Evolutionary conservation across 1,284 basidiomycete species (phyloP).

Genomic region (Puccinia polysora): DNA sequence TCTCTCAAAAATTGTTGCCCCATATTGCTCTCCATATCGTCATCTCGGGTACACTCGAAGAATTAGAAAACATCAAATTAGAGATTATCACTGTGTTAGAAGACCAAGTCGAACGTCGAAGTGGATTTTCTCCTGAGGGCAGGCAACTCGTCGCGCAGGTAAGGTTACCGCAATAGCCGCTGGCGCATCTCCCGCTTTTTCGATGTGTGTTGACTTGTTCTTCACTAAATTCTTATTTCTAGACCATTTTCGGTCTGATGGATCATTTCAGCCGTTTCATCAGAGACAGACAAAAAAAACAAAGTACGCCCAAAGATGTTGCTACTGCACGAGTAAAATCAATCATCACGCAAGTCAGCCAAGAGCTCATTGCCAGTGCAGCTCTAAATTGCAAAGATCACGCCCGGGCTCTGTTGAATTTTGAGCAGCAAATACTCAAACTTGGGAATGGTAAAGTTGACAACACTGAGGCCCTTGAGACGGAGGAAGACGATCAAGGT

Average conservation of each 20-base stretch:
- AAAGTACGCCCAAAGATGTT: conserved; percentile 45
- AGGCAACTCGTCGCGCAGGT: conserved; percentile 83
- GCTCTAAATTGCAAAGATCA: conserved; percentile 91
- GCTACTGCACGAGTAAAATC: conserved; percentile 63
- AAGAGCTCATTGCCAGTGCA: conserved; percentile 83
- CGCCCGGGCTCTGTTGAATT: conserved; percentile 88
- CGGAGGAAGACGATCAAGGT: conserved; percentile 57
- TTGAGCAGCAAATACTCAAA: conserved; percentile 71
- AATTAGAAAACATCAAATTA: conserved; percentile 63
- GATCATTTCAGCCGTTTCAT: conserved; percentile 94
- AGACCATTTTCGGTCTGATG: conserved; percentile 89
- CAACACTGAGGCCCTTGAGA: conserved; percentile 46
- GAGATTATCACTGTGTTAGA: conserved; percentile 79
- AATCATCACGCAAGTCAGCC: conserved; percentile 74
- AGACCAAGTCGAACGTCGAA: conserved; percentile 71
- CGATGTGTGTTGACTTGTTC: not conserved
- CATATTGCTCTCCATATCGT: conserved; percentile 84
- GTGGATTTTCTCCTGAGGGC: conserved; percentile 66
- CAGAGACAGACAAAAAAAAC: conserved; percentile 58
- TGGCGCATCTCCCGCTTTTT: not conserved
- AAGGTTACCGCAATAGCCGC: conserved; percentile 4
- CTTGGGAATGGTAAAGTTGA: conserved; percentile 46
- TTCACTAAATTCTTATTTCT: conserved; percentile 1
- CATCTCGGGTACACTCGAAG: conserved; percentile 66
- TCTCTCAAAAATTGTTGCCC: conserved; percentile 84